Conservation (phyloP, 805 yeast species). For the Debaryomyces castellii region DNA sequence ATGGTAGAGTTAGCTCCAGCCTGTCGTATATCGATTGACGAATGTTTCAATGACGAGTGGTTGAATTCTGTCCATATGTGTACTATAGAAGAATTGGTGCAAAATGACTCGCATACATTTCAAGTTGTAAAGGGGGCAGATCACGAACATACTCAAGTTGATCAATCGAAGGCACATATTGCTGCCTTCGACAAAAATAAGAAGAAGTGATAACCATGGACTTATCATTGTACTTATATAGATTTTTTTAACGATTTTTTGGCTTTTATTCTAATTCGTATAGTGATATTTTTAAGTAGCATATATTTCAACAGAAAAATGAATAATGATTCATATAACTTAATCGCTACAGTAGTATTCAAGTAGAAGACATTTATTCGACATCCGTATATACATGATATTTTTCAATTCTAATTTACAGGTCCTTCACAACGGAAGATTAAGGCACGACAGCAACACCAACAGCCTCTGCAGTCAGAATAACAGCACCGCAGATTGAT, state of each 20-base stretch:
- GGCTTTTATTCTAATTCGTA: not conserved
- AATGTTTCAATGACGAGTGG: constrained; percentile 74
- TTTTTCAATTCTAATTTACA: constrained; percentile 1
- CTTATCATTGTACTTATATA: not conserved
- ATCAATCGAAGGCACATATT: constrained; percentile 92
- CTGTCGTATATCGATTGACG: constrained; percentile 78
- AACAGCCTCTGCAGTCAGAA: constrained; percentile 85
- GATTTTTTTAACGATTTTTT: not conserved
- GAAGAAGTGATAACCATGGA: constrained; percentile 38
- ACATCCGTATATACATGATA: constrained; percentile 1
- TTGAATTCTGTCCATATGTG: constrained; percentile 66
- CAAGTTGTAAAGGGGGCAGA: constrained; percentile 47
- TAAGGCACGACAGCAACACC: constrained; percentile 82
- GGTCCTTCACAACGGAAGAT: constrained; percentile 3
- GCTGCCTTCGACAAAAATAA: constrained; percentile 88
- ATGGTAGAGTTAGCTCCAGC: constrained; percentile 89
- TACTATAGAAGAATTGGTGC: constrained; percentile 48
- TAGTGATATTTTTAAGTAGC: not conserved
- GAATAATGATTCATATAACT: not conserved
- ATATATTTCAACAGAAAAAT: not conserved
- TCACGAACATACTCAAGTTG: constrained; percentile 86
- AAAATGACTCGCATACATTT: constrained; percentile 36
- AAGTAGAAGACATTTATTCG: constrained; percentile 1
- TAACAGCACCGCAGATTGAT: constrained; percentile 75
- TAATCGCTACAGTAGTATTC: constrained; percentile 5